phyloP scores from a whole-genome alignment of 768 basidiomycete species.

The Boletales sp. region DNA sequence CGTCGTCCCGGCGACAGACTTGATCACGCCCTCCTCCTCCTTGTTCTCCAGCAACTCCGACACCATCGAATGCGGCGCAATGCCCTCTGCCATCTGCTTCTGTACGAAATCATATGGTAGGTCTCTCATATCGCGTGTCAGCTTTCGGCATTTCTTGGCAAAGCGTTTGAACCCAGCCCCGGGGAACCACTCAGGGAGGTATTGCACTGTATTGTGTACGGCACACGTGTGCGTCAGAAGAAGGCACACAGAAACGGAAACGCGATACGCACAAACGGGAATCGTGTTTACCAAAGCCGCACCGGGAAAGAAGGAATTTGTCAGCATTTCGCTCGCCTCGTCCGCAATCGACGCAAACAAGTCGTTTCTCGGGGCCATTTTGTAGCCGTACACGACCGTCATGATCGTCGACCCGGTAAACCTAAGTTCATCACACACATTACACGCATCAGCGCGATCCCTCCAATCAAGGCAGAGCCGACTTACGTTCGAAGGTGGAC shows the following conservation, averaged over 20 bases:
- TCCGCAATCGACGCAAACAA: slow-evolving; percentile 30
- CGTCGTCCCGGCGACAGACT: slow-evolving; percentile 28
- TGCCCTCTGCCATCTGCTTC: slow-evolving; percentile 17
- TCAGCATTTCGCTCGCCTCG: slow-evolving; percentile 27
- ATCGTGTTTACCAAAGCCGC: slow-evolving; percentile 30
- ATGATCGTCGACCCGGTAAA: slow-evolving; percentile 31
- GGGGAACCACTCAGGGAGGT: slow-evolving; percentile 31
- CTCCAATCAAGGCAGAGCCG: neutral
- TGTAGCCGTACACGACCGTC: slow-evolving; percentile 33
- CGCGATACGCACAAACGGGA: slow-evolving; percentile 21
- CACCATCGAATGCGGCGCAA: slow-evolving; percentile 18
- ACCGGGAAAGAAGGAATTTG: slow-evolving; percentile 27
- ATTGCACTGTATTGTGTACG: slow-evolving; percentile 9
- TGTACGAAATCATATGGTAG: slow-evolving; percentile 16
- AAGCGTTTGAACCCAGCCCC: slow-evolving; percentile 26
- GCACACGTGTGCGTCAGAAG: neutral
- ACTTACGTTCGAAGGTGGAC: slow-evolving; percentile 20
- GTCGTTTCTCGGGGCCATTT: slow-evolving; percentile 30
- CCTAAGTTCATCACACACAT: slow-evolving; percentile 6
- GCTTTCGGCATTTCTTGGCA: slow-evolving; percentile 14
- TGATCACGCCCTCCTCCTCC: slow-evolving; percentile 25
- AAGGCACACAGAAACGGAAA: too few relatives aligned
- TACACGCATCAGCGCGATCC: too few relatives aligned
- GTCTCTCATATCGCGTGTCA: slow-evolving; percentile 19
- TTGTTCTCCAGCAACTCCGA: slow-evolving; percentile 21